Conservation (phyloP, 805 yeast genomes). For the Yarrowia sp. region DNA sequence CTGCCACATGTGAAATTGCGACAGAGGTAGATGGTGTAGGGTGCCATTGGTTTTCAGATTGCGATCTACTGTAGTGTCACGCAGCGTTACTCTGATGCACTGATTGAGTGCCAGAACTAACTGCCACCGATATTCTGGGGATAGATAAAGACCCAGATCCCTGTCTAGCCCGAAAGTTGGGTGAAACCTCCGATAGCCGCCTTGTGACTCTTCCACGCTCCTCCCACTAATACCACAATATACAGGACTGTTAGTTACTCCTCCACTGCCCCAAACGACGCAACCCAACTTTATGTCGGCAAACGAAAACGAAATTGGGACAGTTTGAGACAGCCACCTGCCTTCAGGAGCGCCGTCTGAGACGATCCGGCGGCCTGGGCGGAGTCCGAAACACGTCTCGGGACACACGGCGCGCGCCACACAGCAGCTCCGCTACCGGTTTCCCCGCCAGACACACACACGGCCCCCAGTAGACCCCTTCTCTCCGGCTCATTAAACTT, state of each 20-base stretch:
- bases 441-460: background rate
- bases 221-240: background rate
- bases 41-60: too few relatives aligned
- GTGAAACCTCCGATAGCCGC: conserved; percentile 17
- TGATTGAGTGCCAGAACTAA: too few relatives aligned
- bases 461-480: background rate
- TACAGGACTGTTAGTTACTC: background rate
- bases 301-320: background rate
- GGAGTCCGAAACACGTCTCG: too few relatives aligned
- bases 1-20: conserved; percentile 4
- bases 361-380: too few relatives aligned
- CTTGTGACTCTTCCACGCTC: background rate
- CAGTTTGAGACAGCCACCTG: conserved; percentile 6
- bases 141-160: background rate
- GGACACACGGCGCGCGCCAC: background rate
- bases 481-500: conserved; percentile 4
- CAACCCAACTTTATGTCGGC: conserved; percentile 1
- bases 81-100: too few relatives aligned
- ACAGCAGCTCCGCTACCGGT: background rate
- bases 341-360: too few relatives aligned
- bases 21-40: too few relatives aligned
- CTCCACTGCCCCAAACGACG: conserved; percentile 14
- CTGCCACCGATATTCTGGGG: background rate
- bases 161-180: too few relatives aligned
- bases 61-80: too few relatives aligned